A percentile compares a stretch with the other conserved stretches of the same genome.
Evolutionary conservation across 2,329 filamentous ascomycete genomes (phyloP).

Genomic region (Alternaria tenuissima): DNA sequence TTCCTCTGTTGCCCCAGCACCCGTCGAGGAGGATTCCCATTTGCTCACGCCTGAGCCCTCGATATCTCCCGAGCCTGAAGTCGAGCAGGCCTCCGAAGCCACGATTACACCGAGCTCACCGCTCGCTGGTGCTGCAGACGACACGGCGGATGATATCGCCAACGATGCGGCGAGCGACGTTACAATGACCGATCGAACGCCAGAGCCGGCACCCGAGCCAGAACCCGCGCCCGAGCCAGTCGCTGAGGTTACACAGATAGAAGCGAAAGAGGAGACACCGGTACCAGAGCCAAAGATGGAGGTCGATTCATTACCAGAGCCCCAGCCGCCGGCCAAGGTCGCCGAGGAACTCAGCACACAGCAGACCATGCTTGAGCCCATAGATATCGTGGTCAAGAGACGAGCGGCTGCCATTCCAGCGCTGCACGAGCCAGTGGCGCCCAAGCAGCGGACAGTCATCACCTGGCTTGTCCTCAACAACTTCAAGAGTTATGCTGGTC

Average conservation of each 20-base stretch:
- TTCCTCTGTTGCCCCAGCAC: slow-evolving; percentile 50
- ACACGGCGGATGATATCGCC: slow-evolving; percentile 35
- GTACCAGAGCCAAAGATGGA: slow-evolving; percentile 31
- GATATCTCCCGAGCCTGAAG: slow-evolving; percentile 61
- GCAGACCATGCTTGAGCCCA: slow-evolving; percentile 80
- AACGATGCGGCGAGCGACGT: slow-evolving; percentile 71
- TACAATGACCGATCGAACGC: slow-evolving; percentile 67
- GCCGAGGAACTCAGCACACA: slow-evolving; percentile 78
- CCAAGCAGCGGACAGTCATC: slow-evolving; percentile 89
- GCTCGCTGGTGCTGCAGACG: slow-evolving; percentile 75
- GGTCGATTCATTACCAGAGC: slow-evolving; percentile 51
- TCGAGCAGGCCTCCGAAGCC: slow-evolving; percentile 55
- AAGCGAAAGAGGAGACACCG: slow-evolving; percentile 65
- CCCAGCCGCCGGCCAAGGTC: slow-evolving; percentile 36
- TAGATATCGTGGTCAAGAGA: slow-evolving; percentile 92
- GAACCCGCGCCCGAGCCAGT: slow-evolving; percentile 53
- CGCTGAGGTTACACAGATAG: slow-evolving; percentile 76
- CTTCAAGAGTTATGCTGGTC: slow-evolving; percentile 98
- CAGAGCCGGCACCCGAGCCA: slow-evolving; percentile 32
- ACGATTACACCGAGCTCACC: slow-evolving; percentile 57
- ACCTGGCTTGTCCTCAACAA: slow-evolving; percentile 92
- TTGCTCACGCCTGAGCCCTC: slow-evolving; percentile 61
- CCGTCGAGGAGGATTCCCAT: slow-evolving; percentile 52
- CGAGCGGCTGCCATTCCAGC: slow-evolving; percentile 69
- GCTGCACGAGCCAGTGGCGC: slow-evolving; percentile 75